These are phyloP conservation scores for Sphaerulina musiva DNA, from an alignment of 2,329 filamentous ascomycete species.

Conservation along the genomic window DNA sequence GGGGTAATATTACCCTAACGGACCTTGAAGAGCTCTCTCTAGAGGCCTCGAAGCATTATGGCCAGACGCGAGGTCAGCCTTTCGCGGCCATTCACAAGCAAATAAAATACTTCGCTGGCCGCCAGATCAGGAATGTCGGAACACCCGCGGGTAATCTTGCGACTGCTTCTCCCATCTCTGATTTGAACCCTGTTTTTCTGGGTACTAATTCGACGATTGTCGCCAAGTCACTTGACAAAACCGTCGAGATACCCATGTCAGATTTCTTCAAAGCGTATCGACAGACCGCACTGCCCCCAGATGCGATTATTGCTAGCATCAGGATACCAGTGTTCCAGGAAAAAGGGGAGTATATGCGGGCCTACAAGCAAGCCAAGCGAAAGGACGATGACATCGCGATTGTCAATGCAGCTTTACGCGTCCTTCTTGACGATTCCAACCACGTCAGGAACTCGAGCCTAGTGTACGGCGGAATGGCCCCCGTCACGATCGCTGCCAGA, in stretches of 20 bases:
- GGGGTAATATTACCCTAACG: slow-evolving; percentile 85
- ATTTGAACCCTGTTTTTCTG: slow-evolving; percentile 89
- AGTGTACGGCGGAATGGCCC: slow-evolving; percentile 92
- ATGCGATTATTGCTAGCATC: slow-evolving; percentile 80
- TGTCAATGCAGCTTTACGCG: slow-evolving; percentile 76
- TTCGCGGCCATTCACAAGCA: slow-evolving; percentile 92
- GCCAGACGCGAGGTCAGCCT: slow-evolving; percentile 62
- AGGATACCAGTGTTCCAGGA: slow-evolving; percentile 71
- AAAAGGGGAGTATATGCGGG: slow-evolving; percentile 74
- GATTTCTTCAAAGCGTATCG: slow-evolving; percentile 91
- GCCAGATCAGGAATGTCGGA: slow-evolving; percentile 96
- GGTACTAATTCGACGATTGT: slow-evolving; percentile 76
- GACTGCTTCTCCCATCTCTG: slow-evolving; percentile 92
- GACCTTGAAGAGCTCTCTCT: slow-evolving; percentile 82
- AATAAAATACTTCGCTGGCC: slow-evolving; percentile 85
- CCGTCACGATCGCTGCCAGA: slow-evolving; percentile 81
- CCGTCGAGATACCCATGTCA: slow-evolving; percentile 82
- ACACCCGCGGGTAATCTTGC: slow-evolving; percentile 91
- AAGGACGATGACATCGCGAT: slow-evolving; percentile 99
- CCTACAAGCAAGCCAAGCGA: slow-evolving; percentile 93
- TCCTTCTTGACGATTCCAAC: slow-evolving; percentile 63
- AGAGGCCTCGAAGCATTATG: slow-evolving; percentile 73
- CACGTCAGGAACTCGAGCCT: slow-evolving; percentile 68
- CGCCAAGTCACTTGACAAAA: slow-evolving; percentile 66
- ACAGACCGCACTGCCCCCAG: slow-evolving; percentile 68